Conservation (phyloP, 2,329 filamentous ascomycete species). For the Aspergillus persii region DNA sequence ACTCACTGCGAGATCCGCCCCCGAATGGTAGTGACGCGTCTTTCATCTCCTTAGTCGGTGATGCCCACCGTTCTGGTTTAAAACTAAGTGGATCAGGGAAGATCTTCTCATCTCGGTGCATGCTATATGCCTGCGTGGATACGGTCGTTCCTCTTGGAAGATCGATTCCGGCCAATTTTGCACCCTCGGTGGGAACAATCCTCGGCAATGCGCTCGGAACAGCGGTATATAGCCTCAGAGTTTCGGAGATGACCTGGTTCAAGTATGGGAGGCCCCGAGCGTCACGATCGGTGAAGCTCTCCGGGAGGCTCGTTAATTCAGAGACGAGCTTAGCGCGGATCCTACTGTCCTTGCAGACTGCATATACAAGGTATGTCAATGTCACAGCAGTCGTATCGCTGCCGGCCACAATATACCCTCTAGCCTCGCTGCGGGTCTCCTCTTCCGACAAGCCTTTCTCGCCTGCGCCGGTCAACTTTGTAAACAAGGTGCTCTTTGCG, state of each 20-base stretch:
- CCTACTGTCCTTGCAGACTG: constrained; percentile 17
- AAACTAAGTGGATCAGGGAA: constrained; percentile 48
- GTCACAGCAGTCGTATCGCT: constrained; percentile 54
- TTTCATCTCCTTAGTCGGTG: constrained; percentile 41
- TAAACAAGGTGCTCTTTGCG: constrained; percentile 28
- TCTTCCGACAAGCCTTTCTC: constrained; percentile 25
- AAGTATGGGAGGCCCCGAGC: constrained; percentile 54
- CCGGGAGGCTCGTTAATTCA: constrained; percentile 19
- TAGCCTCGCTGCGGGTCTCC: constrained; percentile 44
- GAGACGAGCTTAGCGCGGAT: constrained; percentile 18
- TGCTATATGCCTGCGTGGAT: constrained; percentile 52
- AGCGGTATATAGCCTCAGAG: constrained; percentile 55
- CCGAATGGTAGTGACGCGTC: constrained; percentile 67
- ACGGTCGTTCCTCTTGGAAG: constrained; percentile 55
- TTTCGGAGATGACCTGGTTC: constrained; percentile 59
- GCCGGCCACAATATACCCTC: constrained; percentile 50
- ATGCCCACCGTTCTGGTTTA: constrained; percentile 27
- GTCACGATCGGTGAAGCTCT: constrained; percentile 30
- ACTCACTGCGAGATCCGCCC: constrained; percentile 58
- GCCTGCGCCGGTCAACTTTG: constrained; percentile 24
- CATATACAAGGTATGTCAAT: constrained; percentile 44
- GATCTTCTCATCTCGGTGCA: constrained; percentile 54
- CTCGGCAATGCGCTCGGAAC: constrained; percentile 57
- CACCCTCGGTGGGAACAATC: constrained; percentile 47
- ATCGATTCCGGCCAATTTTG: constrained; percentile 38